A percentile compares a stretch with the other conserved stretches of the same genome.
Conservation (phyloP, 441 rosid species). For the Brassica hybrid region DNA sequence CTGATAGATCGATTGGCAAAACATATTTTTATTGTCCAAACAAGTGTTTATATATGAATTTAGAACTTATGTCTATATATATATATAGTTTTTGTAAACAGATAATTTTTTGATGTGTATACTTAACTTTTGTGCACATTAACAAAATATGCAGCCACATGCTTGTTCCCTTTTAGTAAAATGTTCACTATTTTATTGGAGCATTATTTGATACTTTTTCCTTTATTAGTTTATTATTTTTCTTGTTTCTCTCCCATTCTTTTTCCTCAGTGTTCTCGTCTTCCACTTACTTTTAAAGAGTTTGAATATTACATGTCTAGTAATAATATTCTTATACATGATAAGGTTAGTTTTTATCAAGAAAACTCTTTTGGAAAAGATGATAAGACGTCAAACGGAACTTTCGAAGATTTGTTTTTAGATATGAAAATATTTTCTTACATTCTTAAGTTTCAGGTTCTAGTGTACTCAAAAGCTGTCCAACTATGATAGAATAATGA, state of each 20-base stretch:
- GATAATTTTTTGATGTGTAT: not conserved
- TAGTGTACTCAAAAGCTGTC: slow-evolving; percentile 24
- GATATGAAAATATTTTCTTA: slow-evolving; percentile 25
- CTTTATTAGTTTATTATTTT: slow-evolving; percentile 11
- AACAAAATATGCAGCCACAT: slow-evolving; percentile 36
- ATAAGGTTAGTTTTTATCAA: slow-evolving; percentile 1
- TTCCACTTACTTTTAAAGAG: slow-evolving; percentile 30
- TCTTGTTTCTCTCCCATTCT: slow-evolving; percentile 1
- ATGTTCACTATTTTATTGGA: slow-evolving; percentile 33
- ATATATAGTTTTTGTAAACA: not conserved
- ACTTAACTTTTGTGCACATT: slow-evolving; percentile 17
- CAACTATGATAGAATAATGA: slow-evolving; percentile 17
- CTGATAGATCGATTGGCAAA: too few species aligned
- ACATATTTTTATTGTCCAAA: not conserved
- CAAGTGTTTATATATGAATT: not conserved
- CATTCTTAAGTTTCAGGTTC: slow-evolving; percentile 26
- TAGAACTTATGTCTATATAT: too few species aligned
- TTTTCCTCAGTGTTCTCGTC: slow-evolving; percentile 31
- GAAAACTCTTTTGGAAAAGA: slow-evolving; percentile 35
- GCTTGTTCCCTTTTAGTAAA: slow-evolving; percentile 32
- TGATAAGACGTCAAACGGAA: slow-evolving; percentile 38
- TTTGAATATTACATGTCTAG: slow-evolving; percentile 22
- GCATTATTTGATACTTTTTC: slow-evolving; percentile 28
- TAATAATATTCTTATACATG: slow-evolving; percentile 26
- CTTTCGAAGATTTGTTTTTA: slow-evolving; percentile 38